phyloP scores from a whole-genome alignment of 2,329 filamentous ascomycete species.

The Cordyceps javanica region DNA sequence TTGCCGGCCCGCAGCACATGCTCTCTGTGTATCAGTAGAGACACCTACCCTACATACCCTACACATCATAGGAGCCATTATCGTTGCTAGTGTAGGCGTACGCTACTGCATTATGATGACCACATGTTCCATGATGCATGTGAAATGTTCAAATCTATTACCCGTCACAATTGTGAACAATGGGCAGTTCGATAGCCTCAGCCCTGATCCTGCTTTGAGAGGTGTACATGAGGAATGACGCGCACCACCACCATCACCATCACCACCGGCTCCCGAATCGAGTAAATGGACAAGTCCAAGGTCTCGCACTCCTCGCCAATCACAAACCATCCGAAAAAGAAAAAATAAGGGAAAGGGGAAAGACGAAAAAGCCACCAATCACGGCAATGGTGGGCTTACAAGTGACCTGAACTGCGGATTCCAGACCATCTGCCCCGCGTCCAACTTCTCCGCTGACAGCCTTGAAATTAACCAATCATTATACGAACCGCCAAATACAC shows the following conservation, averaged over 20 bases:
- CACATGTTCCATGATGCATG: neutral
- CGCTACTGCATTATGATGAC: neutral
- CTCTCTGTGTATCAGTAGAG: neutral
- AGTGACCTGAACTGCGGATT: too few species aligned
- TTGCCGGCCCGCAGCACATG: neutral
- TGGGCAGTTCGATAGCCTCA: too few species aligned
- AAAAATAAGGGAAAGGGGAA: too few species aligned
- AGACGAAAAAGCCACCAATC: neutral
- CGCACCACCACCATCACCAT: neutral
- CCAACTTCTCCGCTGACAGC: neutral
- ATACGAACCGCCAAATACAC: too few species aligned
- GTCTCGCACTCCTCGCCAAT: conserved; percentile 1
- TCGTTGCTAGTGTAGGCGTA: neutral
- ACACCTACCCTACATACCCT: neutral
- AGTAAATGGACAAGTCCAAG: neutral
- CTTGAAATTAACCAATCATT: neutral
- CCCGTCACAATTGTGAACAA: neutral
- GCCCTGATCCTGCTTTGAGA: neutral
- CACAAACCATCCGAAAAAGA: neutral
- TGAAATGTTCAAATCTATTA: neutral
- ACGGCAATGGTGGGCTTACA: neutral
- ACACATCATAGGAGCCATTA: neutral
- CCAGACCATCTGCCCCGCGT: too few species aligned
- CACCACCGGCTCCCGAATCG: neutral
- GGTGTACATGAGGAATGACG: too few species aligned